A percentile compares a stretch with the other conserved stretches of the same genome.
Evolutionary conservation across 2,329 filamentous ascomycete species (phyloP).

Genomic region (Fusarium napiforme): DNA sequence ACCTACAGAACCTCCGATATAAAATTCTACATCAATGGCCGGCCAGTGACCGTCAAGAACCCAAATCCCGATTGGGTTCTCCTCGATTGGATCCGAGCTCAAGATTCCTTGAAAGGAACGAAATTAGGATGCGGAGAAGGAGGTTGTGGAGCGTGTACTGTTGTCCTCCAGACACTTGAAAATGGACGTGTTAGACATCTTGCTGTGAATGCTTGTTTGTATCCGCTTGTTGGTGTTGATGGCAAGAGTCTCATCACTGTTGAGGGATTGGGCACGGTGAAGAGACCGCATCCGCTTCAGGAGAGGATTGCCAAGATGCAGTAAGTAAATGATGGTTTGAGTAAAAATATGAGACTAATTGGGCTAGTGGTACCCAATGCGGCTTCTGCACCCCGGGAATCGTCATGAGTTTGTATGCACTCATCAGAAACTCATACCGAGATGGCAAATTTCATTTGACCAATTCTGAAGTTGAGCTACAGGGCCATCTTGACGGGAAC

Average conservation of each 20-base stretch:
- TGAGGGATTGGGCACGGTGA: neutral
- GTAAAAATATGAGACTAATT: neutral
- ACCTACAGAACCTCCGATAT: neutral
- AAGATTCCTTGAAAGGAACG: neutral
- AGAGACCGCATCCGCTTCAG: neutral
- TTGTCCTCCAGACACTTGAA: neutral
- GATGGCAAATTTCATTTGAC: neutral
- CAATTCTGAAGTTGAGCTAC: neutral
- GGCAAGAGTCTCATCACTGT: slow-evolving; percentile 5
- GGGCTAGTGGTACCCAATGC: neutral
- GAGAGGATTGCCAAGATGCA: slow-evolving; percentile 9
- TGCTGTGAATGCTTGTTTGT: neutral
- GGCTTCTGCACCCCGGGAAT: neutral
- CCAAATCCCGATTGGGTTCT: neutral
- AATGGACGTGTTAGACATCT: neutral
- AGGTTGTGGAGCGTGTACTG: neutral
- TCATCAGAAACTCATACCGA: slow-evolving; percentile 1
- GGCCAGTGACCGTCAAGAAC: neutral
- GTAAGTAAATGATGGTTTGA: neutral
- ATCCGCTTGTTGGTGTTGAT: slow-evolving; percentile 6
- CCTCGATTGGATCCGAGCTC: neutral
- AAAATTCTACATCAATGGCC: neutral
- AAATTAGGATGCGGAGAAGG: slow-evolving; percentile 2
- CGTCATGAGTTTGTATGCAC: neutral
- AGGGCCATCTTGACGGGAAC: neutral